Evolutionary conservation across 129 eudicot species (phyloP), one percentile per base, ranked within the genome.

Genomic region (Silybum marianum): DNA sequence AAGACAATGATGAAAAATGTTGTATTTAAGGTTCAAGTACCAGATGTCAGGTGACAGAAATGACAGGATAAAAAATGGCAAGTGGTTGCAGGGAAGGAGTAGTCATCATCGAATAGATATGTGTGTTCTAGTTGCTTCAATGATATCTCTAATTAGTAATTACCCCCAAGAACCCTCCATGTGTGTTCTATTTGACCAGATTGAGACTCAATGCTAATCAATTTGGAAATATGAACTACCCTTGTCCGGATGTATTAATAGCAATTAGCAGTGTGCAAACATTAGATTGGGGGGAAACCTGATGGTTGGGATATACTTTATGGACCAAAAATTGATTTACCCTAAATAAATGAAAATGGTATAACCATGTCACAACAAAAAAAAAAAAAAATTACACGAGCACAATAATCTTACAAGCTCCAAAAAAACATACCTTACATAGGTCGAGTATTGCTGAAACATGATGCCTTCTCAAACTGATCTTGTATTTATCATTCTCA

Each of bases 371-470:
- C 13, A 10, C 76, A 32, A 69, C 30, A 51, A n/a, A 3, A 14
- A 7, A 80, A 9, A 6, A 71, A 54, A 80, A 22, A 8, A 14
- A 7, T 54, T 40, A 73, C 67, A 73, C 34, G 30, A 28, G 34
- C 14, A 4, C 28, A 16, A 70, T 69, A 22, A 76, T 62, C 78
- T 60, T 70, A 77, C 21, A 58, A 77, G 42, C 71, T 77, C 67
- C 78, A 63, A 9, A n/a, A 76, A 40, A 16, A 2, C 44, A 42
- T 84, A 95, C 98, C 91, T 95, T 90, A 78, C 97, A 95, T 23
- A 90, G 82, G 83, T 95, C 98, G 22, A 95, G 86, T 58, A 95
- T 75, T 51, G 97, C 94, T 71, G 92, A 90, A 67, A 95, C 94
- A 60, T 92, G 94, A 85, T 92, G 95, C 76, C 93, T 90, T 84